Percentiles rank a stretch among this genome's conserved stretches.
Conservation (phyloP, 495 filamentous ascomycete species). For the Pseudomonodictys pantanalensis region DNA sequence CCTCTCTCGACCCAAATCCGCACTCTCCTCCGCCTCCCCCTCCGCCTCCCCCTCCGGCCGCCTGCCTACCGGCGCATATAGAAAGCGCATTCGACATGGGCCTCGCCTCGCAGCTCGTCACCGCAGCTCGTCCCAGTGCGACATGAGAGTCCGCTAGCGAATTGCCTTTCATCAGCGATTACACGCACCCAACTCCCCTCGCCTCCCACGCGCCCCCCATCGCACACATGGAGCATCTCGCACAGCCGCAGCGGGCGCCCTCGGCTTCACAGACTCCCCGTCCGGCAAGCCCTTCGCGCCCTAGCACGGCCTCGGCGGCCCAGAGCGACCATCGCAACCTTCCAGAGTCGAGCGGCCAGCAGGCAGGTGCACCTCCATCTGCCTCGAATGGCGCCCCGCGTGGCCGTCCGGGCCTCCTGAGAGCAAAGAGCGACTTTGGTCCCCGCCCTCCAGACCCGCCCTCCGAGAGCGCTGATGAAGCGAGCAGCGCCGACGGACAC, state of each 20-base stretch:
- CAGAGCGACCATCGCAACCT: too few species aligned
- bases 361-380: neutral
- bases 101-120: conserved; percentile 5
- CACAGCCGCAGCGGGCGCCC: conserved; percentile 8
- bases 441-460: conserved; percentile 37
- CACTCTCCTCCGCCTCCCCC: neutral
- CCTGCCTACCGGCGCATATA: too few species aligned
- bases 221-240: conserved; percentile 5
- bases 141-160: conserved; percentile 34
- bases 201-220: conserved; percentile 10
- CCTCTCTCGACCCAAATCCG: neutral
- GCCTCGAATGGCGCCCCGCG: conserved; percentile 2
- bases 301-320: conserved; percentile 22
- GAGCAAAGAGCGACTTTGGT: conserved; percentile 72
- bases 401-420: conserved; percentile 53
- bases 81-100: conserved; percentile 20
- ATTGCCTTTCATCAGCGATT: conserved; percentile 22
- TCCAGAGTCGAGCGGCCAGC: conserved; percentile 21
- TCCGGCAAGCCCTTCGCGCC: conserved; percentile 9
- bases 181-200: conserved; percentile 18
- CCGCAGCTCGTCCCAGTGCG: conserved; percentile 8
- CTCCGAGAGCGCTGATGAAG: conserved; percentile 28
- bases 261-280: conserved; percentile 5
- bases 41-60: too few species aligned
- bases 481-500: conserved; percentile 37